phyloP scores from a whole-genome alignment of 108 stramenopile species.

The Aurantiochytrium sp. region DNA sequence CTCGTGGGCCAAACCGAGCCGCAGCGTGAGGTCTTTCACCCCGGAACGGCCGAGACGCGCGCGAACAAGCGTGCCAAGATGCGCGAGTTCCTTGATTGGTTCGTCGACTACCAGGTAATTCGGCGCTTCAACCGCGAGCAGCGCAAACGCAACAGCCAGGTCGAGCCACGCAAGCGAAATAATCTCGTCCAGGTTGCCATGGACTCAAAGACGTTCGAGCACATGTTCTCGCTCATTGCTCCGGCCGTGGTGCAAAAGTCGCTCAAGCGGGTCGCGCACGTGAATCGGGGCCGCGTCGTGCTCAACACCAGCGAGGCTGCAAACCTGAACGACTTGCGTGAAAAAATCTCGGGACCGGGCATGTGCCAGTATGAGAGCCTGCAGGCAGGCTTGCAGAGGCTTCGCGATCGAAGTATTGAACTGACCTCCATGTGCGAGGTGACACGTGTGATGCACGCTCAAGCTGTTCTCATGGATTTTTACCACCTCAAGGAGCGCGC shows the following conservation, averaged over 20 bases:
- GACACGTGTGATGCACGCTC: neutral
- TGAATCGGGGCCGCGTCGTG: neutral
- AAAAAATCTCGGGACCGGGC: neutral
- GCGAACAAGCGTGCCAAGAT: neutral
- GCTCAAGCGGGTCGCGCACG: neutral
- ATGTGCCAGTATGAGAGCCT: constrained; percentile 2
- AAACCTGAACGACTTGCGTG: neutral
- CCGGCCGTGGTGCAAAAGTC: neutral
- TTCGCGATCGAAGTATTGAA: neutral
- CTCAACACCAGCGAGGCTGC: neutral
- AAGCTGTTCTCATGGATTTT: neutral
- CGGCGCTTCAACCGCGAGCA: neutral
- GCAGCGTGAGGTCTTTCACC: neutral
- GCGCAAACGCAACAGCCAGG: neutral
- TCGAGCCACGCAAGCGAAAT: neutral
- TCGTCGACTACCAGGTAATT: neutral
- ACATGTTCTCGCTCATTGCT: neutral
- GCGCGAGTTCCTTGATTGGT: neutral
- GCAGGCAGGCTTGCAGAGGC: neutral
- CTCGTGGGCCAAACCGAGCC: constrained; percentile 9
- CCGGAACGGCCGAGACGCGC: neutral
- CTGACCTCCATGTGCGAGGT: neutral
- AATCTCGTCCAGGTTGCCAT: neutral
- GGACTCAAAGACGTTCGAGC: neutral
- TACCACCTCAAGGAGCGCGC: constrained; percentile 11